These are phyloP conservation scores for Cryptococcus maquisensis DNA, from an alignment of 1,284 basidiomycete genomes.

Conservation along the genomic window DNA sequence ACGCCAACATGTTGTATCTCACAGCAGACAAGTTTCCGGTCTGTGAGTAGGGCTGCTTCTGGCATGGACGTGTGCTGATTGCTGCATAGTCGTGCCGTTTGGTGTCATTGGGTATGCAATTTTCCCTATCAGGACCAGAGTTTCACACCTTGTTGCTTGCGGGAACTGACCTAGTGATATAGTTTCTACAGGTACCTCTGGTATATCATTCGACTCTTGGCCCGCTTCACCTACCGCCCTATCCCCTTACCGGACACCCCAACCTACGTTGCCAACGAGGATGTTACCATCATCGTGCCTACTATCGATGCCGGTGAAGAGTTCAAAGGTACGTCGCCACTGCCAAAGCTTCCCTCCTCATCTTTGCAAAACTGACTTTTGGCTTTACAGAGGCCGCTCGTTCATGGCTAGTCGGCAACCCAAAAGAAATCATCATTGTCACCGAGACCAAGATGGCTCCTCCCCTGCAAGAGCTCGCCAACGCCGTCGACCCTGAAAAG, in stretches of 20 bases:
- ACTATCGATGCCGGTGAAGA: constrained; percentile 92
- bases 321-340: constrained; percentile 60
- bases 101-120: constrained; percentile 79
- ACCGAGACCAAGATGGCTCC: constrained; percentile 85
- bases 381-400: constrained; percentile 66
- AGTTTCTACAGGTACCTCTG: constrained; percentile 76
- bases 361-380: constrained; percentile 7
- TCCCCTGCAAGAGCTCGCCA: constrained; percentile 78
- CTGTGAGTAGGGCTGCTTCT: constrained; percentile 54
- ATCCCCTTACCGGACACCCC: constrained; percentile 81
- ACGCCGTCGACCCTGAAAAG: constrained; percentile 72
- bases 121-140: not conserved
- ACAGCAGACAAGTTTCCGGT: constrained; percentile 73
- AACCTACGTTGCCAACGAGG: constrained; percentile 79
- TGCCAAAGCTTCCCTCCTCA: not conserved
- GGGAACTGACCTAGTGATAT: constrained; percentile 1
- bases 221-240: constrained; percentile 70
- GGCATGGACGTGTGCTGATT: not conserved
- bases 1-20: constrained; percentile 51
- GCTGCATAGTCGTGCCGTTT: constrained; percentile 70
- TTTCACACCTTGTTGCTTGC: not conserved
- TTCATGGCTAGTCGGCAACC: constrained; percentile 82
- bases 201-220: constrained; percentile 76
- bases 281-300: constrained; percentile 91
- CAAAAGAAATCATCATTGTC: constrained; percentile 88